These are phyloP conservation scores for Cinnamomum chago DNA, from an alignment of 164 flowering plant genomes.

Conservation along the genomic window DNA sequence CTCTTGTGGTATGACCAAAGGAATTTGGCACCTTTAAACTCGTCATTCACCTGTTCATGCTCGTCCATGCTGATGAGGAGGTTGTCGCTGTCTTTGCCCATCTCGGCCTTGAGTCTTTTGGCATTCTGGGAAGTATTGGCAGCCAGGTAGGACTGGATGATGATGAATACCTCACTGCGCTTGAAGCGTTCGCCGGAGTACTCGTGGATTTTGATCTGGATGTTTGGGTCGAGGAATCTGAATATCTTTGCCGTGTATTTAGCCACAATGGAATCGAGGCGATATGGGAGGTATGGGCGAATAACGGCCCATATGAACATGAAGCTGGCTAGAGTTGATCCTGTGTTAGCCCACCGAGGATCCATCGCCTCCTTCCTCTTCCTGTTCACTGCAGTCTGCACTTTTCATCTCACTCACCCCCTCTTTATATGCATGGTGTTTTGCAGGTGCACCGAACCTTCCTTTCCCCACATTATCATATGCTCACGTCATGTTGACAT, in stretches of 20 bases:
- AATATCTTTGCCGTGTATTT: slow-evolving; percentile 22
- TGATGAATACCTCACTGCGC: slow-evolving; percentile 43
- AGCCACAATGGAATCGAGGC: slow-evolving; percentile 23
- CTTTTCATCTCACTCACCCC: too few species aligned
- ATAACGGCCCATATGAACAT: slow-evolving; percentile 48
- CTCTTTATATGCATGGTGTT: too few species aligned
- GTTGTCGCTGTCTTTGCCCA: slow-evolving; percentile 28
- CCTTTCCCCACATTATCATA: too few species aligned
- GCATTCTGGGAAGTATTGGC: slow-evolving; percentile 32
- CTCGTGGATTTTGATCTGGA: slow-evolving; percentile 47
- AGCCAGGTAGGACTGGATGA: slow-evolving; percentile 53
- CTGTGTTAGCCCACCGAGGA: slow-evolving; percentile 15
- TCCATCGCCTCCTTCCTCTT: neutral
- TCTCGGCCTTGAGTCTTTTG: slow-evolving; percentile 47
- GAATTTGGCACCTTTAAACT: slow-evolving; percentile 34
- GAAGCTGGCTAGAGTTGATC: slow-evolving; percentile 40
- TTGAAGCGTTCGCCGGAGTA: slow-evolving; percentile 37
- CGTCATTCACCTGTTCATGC: slow-evolving; percentile 43
- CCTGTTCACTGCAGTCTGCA: too few species aligned
- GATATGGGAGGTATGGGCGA: slow-evolving; percentile 38
- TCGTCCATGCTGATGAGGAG: slow-evolving; percentile 54
- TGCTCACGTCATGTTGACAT: too few species aligned
- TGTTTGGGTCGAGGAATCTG: slow-evolving; percentile 30
- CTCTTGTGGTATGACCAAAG: slow-evolving; percentile 37
- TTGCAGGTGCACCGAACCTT: too few species aligned